Evolutionary conservation across 2,329 filamentous ascomycete species (phyloP).

Genomic region (Fusarium sp.): DNA sequence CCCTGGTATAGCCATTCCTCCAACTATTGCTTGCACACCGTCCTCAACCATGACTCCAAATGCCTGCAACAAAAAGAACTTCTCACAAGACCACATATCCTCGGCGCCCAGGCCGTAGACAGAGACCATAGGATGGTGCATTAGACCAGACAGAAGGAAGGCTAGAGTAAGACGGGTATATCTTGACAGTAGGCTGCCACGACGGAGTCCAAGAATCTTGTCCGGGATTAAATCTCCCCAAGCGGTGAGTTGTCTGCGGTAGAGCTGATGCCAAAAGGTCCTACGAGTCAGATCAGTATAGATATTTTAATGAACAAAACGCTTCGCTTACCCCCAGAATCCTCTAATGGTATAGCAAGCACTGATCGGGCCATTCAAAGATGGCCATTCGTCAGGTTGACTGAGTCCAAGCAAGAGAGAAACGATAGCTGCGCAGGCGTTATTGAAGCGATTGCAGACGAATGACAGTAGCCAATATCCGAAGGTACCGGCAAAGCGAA

Average conservation of each 20-base stretch:
- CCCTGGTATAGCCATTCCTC: too few species aligned
- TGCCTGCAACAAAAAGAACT: neutral
- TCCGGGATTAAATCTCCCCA: conserved; percentile 10
- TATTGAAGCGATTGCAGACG: neutral
- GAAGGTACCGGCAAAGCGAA: neutral
- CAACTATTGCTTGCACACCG: too few species aligned
- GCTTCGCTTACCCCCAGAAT: conserved; percentile 4
- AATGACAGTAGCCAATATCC: neutral
- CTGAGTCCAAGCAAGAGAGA: neutral
- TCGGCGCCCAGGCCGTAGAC: neutral
- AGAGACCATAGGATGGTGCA: conserved; percentile 1
- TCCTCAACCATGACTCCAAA: neutral
- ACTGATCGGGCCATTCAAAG: neutral
- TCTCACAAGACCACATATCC: neutral
- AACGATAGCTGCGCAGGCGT: neutral
- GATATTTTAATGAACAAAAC: too few species aligned
- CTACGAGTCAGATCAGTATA: too few species aligned
- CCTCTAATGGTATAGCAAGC: conserved; percentile 5
- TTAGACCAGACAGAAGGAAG: neutral
- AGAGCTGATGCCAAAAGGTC: conserved; percentile 15
- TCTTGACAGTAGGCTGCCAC: neutral
- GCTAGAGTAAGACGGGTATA: neutral
- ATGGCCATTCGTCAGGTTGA: conserved; percentile 1
- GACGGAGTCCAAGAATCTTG: neutral
- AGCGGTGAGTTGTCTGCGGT: neutral